Conservation (phyloP, 2,329 filamentous ascomycete species). For the Fonsecaea nubica region DNA sequence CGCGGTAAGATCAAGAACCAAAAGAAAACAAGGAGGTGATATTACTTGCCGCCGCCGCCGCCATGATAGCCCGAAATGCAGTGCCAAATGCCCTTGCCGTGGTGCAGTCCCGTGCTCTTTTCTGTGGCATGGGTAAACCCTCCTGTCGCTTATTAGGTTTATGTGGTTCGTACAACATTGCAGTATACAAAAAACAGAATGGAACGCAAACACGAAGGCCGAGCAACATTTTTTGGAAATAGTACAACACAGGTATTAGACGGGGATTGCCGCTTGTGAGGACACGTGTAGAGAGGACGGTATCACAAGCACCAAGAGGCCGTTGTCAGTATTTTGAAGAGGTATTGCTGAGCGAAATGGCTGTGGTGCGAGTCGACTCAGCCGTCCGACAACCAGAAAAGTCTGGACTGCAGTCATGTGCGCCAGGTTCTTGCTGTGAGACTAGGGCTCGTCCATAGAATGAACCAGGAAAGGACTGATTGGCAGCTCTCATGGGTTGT, state of each 20-base stretch:
- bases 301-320: background rate
- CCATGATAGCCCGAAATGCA: slow-evolving; percentile 9
- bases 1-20: background rate
- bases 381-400: slow-evolving; percentile 28
- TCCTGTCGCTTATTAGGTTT: slow-evolving; percentile 13
- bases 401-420: slow-evolving; percentile 34
- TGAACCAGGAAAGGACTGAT: slow-evolving; percentile 23
- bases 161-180: slow-evolving; percentile 8
- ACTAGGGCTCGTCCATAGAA: slow-evolving; percentile 29
- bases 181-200: background rate
- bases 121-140: background rate
- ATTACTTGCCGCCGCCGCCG: background rate
- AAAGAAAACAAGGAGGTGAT: background rate
- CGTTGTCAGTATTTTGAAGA: slow-evolving; percentile 28
- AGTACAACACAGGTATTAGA: slow-evolving; percentile 6
- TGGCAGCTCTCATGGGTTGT: slow-evolving; percentile 25
- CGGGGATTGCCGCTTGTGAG: background rate
- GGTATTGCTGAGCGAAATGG: slow-evolving; percentile 29
- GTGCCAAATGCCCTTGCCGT: background rate
- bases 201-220: background rate
- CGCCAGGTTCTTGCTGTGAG: slow-evolving; percentile 22
- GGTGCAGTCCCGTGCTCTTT: slow-evolving; percentile 9
- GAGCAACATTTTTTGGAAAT: background rate
- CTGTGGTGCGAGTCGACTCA: slow-evolving; percentile 29
- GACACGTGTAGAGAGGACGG: background rate